phyloP scores from a whole-genome alignment of 441 rosid species.

The Biscutella laevigata region DNA sequence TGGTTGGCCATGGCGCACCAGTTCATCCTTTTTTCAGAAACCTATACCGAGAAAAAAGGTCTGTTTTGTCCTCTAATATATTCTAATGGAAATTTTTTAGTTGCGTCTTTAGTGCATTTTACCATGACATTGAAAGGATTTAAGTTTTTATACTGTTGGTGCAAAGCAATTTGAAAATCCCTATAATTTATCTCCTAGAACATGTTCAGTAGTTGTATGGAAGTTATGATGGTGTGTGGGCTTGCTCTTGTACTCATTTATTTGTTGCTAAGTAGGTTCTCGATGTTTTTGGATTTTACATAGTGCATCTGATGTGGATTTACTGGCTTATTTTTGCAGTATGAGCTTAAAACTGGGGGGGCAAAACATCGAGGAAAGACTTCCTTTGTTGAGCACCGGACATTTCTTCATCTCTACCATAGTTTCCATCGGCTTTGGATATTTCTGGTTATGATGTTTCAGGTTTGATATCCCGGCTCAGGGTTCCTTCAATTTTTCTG shows the following conservation, averaged over 20 bases:
- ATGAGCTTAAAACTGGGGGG: constrained; percentile 54
- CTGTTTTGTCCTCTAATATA: constrained; percentile 14
- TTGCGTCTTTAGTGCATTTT: constrained; percentile 7
- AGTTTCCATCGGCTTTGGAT: constrained; percentile 99
- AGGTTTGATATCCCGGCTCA: constrained; percentile 44
- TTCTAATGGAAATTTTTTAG: background rate
- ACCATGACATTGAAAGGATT: too few species aligned
- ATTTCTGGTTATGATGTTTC: constrained; percentile 95
- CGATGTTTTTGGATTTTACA: background rate
- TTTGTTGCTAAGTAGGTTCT: constrained; percentile 11
- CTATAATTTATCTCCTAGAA: constrained; percentile 5
- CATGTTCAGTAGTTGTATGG: constrained; percentile 9
- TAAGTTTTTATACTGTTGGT: too few species aligned
- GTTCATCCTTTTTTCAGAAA: constrained; percentile 61
- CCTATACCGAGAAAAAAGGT: constrained; percentile 74
- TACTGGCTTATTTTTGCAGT: constrained; percentile 35
- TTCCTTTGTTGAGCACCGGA: constrained; percentile 96
- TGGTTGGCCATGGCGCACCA: constrained; percentile 86
- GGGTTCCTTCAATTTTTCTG: constrained; percentile 6
- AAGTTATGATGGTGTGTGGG: constrained; percentile 11
- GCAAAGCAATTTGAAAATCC: background rate
- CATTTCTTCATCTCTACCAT: constrained; percentile 93
- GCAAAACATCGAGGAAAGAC: constrained; percentile 76
- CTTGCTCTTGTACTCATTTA: constrained; percentile 6
- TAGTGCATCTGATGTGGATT: constrained; percentile 10